Conservation (phyloP, 306 rosid genomes). For the Vachellia pachyceras region DNA sequence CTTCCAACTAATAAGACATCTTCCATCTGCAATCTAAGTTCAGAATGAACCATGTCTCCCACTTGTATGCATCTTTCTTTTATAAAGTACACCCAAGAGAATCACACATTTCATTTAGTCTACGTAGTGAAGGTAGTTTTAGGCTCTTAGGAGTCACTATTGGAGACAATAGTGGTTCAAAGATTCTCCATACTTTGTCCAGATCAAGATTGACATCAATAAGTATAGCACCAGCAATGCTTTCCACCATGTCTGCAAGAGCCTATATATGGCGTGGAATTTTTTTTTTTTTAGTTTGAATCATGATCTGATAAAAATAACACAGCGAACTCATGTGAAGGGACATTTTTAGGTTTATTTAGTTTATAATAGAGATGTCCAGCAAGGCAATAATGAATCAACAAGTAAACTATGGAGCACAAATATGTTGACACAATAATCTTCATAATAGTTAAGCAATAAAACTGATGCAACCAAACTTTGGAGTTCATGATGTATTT, state of each 20-base stretch:
- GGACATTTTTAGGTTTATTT: not conserved
- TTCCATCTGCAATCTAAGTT: slow-evolving; percentile 61
- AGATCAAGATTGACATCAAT: slow-evolving; percentile 63
- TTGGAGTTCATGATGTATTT: too few relatives aligned
- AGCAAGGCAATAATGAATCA: not conserved
- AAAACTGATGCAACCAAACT: too few relatives aligned
- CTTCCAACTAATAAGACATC: slow-evolving; percentile 55
- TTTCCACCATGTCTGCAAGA: slow-evolving; percentile 78
- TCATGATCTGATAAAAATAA: slow-evolving; percentile 3
- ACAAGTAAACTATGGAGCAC: not conserved
- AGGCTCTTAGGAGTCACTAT: slow-evolving; percentile 75
- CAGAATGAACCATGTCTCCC: slow-evolving; percentile 53
- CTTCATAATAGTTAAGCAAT: too few relatives aligned
- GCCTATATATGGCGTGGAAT: slow-evolving; percentile 42
- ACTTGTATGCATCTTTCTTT: slow-evolving; percentile 53
- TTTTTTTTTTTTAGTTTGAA: not conserved
- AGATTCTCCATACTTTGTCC: slow-evolving; percentile 70
- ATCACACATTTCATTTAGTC: slow-evolving; percentile 62
- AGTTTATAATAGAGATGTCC: not conserved
- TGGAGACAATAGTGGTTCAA: slow-evolving; percentile 65
- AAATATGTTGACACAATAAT: not conserved
- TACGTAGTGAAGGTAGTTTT: slow-evolving; percentile 60
- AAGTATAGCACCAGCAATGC: slow-evolving; percentile 72
- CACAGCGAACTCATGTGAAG: not conserved
- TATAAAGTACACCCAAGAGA: slow-evolving; percentile 58